A percentile compares a stretch with the other conserved stretches of the same genome.
These are phyloP conservation scores for Bathelium albidoporum DNA, from an alignment of 495 filamentous ascomycete species.

Conservation along the genomic window DNA sequence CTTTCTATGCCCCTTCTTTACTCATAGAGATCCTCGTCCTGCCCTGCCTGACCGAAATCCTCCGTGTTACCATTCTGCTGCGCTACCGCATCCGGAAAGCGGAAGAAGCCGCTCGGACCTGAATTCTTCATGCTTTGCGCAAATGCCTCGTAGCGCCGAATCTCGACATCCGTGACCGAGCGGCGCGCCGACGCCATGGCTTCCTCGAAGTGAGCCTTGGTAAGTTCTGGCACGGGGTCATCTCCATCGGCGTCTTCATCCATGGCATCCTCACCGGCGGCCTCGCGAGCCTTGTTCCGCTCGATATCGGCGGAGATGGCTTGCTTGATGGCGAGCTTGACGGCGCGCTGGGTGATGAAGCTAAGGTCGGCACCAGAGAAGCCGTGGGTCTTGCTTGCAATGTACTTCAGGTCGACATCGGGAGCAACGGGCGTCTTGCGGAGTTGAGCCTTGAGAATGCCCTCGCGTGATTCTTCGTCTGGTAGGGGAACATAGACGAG, in stretches of 20 bases:
- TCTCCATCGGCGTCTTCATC: conserved; percentile 74
- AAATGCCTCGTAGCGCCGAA: conserved; percentile 95
- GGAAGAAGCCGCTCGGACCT: conserved; percentile 90
- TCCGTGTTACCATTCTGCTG: conserved; percentile 19
- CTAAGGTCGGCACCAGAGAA: conserved; percentile 99
- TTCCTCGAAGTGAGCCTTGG: conserved; percentile 95
- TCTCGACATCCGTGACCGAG: conserved; percentile 93
- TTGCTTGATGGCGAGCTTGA: conserved; percentile 99
- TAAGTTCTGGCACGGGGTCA: conserved; percentile 94
- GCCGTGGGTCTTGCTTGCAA: conserved; percentile 93
- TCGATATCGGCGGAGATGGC: conserved; percentile 85
- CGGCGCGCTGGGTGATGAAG: conserved; percentile 95
- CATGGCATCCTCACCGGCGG: conserved; percentile 60
- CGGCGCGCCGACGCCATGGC: conserved; percentile 88
- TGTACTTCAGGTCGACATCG: conserved; percentile 82
- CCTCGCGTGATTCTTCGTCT: conserved; percentile 72
- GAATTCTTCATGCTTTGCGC: conserved; percentile 98
- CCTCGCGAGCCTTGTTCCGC: conserved; percentile 76
- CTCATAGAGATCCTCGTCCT: conserved; percentile 31
- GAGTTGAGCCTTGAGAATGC: conserved; percentile 91
- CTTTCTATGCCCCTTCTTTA: conserved; percentile 10
- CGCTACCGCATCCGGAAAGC: conserved; percentile 58
- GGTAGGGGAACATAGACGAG: conserved; percentile 96
- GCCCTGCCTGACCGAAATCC: conserved; percentile 23
- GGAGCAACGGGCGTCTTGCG: conserved; percentile 89